Evolutionary conservation across 2,329 filamentous ascomycete species (phyloP), one percentile per base, ranked within the genome.

Genomic region (Scorias spongiosa): DNA sequence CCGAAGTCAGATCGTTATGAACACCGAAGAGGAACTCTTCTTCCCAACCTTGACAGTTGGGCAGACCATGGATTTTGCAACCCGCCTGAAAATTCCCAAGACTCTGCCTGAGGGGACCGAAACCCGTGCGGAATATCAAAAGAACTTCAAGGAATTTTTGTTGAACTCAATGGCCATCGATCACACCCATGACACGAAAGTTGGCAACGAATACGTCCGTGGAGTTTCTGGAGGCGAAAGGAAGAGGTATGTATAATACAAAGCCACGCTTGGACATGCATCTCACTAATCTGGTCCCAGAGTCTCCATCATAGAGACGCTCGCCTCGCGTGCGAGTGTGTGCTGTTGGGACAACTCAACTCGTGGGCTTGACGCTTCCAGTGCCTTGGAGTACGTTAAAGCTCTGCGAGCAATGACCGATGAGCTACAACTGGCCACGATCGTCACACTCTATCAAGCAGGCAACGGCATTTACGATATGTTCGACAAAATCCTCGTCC

Each of bases 401-500:
- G 71, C 74, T 2, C 60, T 82, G n/a, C 66, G 79, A 7, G 71
- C 74, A 5, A 66, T 81, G 69, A 81, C 78, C 0, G 76, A 82
- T 48, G 68, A 78, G 1, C 62, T 75, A 3, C 74, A 75, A 0
- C 62, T 80, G 3, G 64, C 75, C 0, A 72, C 75, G 0, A 74
- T 81, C 40, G 75, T 80, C 10, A 80, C 77, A 0, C 65, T 82
- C 0, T 84, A 84, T 55, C 80, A 84, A 54, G 80, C 80, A 2
- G 76, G 77, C 5, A 80, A 84, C 44, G 76, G 72, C 18, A 82
- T 84, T 46, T 82, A 81, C 56, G 66, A 80, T 20, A 67, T 78
- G 0, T 83, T 84, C 55, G 78, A 84, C 56, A 84, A 83, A 54
- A 78, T 82, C 0, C 65, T 83, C 0, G 71, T 84, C 8, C 67